Conservation (phyloP, 768 basidiomycete species). For the Mrakia hoshinonis region DNA sequence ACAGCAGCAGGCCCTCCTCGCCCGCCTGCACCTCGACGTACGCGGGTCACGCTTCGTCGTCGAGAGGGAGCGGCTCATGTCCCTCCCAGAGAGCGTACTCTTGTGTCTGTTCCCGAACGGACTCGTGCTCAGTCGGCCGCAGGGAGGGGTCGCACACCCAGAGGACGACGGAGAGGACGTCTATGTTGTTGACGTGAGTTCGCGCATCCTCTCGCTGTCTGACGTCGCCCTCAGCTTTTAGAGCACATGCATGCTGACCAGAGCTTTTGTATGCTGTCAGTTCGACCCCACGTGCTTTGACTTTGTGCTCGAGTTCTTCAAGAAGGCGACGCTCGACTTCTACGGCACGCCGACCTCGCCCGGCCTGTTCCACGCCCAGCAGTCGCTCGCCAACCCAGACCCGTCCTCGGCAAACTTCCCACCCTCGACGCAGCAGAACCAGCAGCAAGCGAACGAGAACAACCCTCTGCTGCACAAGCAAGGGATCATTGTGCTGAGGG, state of each 20-base stretch:
- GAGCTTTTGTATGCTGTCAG: constrained; percentile 44
- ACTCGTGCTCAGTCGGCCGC: constrained; percentile 77
- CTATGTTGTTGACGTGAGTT: constrained; percentile 88
- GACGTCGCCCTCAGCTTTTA: not conserved
- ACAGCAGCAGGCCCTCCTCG: constrained; percentile 55
- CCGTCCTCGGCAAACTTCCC: constrained; percentile 37
- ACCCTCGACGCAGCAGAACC: constrained; percentile 35
- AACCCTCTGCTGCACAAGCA: constrained; percentile 92
- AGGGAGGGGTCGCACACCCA: constrained; percentile 59
- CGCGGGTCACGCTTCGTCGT: constrained; percentile 85
- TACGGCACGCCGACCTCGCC: constrained; percentile 64
- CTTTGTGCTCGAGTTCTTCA: constrained; percentile 88
- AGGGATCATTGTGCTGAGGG: constrained; percentile 94
- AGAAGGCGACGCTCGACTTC: constrained; percentile 74
- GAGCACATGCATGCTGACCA: not conserved
- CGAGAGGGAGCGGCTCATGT: constrained; percentile 96
- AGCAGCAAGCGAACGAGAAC: constrained; percentile 49
- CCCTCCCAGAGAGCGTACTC: constrained; percentile 91
- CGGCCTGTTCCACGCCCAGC: constrained; percentile 53
- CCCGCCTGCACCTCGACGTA: constrained; percentile 81
- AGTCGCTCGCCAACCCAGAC: constrained; percentile 47
- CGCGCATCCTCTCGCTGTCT: not conserved
- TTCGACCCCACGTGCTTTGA: constrained; percentile 96
- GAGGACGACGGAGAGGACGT: constrained; percentile 77
- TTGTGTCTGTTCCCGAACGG: constrained; percentile 96